Base-by-base conservation (phyloP, 2,329 filamentous ascomycete genomes). In the Helotiales sp. region DNA sequence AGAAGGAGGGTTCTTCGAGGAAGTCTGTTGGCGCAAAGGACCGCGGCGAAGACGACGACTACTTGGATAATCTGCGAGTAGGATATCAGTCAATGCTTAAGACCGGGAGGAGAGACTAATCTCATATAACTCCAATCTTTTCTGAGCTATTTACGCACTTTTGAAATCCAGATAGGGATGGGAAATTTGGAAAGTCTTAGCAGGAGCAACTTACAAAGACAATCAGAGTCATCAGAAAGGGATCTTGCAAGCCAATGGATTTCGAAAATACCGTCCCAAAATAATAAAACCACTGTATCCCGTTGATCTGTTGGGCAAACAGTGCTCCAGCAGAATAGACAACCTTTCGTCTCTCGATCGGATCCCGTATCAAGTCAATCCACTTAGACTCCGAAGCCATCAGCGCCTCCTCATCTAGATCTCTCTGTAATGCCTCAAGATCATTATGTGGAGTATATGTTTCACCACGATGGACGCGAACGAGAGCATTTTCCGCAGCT, bases 301-400 rank as follows among this genome's bases (percentile, higher is more conserved):
- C 77, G 68, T 77, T 77, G 68, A 80, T 76, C 67, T 80, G 77
- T 62, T 80, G 77, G 2, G 76, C 74, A 36, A 77, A 70, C 57
- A 79, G 68, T 22, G 75, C 76, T 10, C 77, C 77, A 7, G 72
- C 73, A 15, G 72, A 72, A 64, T 74, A 79, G 22, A 80, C 67
- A 12, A 79, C 67, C 65, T 80, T 81, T 29, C 76, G 72, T 15
- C 77, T 70, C 65, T 79, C 77, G 31, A 79, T 68, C 0, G 76
- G 77, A 38, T 80, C 76, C 0, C 63, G 71, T 55, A 79, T 15
- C 1, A 79, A 70, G 5, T 72, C 69, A 10, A 57, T 47, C 77
- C 77, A 79, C 5, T 69, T 69, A 0, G 75, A 72, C 31, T 72
- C 63, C 1, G 61, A 60, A 1, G 68, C 66, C 17, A 63, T 60